Evolutionary conservation across 163 green algal species (phyloP), one percentile per base, ranked within the genome.

Genomic region (Chloromonas sp.): DNA sequence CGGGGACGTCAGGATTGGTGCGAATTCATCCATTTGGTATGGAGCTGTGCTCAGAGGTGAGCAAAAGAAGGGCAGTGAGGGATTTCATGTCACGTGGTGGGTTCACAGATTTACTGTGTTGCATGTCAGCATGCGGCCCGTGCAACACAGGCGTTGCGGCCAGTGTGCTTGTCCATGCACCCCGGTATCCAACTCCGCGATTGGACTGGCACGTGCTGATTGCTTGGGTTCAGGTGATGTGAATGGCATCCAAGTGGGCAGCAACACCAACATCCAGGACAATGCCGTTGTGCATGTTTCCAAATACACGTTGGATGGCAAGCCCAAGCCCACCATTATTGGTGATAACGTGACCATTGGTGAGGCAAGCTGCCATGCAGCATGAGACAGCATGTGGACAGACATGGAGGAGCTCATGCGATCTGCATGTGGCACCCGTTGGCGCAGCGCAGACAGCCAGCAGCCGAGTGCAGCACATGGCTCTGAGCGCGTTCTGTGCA

Each of bases 241-340:
- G 57, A 98, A 97, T 84, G 89, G 81, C 83, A 98, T 99, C 83
- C 90, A 83, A 0, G 89, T 99, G 1, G 97, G 97, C 58, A 86
- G 89, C 36, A 93, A 93, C 87, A 98, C 93, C 84, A 99, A 99
- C 91, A 96, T 99, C 71, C 97, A 99, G 92, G 97, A 99, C 86
- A 95, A 95, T 81, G 92, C 87, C 3, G 88, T 98, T 0, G 91
- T 99, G 3, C 95, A 98, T 82, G 95, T 98, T 8, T 93, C 94
- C 0, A 95, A 96, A 83, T 91, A 95, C 88, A 89, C 77, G 74
- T 80, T 91, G 58, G 80, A 88, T 70, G 87, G 87, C 59, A 71
- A 87, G 2, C 85, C 89, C 11, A 84, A 91, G 61, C 89, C 94
- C 76, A 98, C 95, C 2, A 85, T 93, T 62, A 98, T 99, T 81